Evolutionary conservation across 345 rosid species (phyloP).

Genomic region (Syzygium oleosum): DNA sequence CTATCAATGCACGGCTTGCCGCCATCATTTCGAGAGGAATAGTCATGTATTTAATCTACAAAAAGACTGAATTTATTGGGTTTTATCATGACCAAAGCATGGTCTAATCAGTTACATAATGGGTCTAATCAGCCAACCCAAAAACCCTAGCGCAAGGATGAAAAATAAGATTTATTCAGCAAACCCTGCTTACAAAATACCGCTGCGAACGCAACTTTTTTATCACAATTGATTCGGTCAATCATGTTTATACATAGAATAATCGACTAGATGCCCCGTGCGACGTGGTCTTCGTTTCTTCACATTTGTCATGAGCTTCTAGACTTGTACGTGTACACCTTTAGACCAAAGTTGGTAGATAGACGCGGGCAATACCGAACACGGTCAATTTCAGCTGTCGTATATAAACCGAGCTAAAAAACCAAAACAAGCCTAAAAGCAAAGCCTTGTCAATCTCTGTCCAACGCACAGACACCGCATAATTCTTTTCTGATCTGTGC

Average conservation of each 20-base stretch:
- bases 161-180: background rate
- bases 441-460: background rate
- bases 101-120: background rate
- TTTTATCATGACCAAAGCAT: background rate
- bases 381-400: background rate
- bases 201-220: background rate
- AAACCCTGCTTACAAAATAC: background rate
- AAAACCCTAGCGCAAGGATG: background rate
- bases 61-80: background rate
- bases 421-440: background rate
- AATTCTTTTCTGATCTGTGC: background rate
- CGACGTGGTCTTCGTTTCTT: background rate
- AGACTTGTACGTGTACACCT: background rate
- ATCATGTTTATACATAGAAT: background rate
- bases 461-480: background rate
- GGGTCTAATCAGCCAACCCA: background rate
- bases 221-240: background rate
- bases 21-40: background rate
- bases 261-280: background rate
- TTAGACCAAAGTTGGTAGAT: background rate
- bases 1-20: background rate
- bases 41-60: background rate
- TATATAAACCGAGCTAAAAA: background rate
- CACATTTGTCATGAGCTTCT: background rate
- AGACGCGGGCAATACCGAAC: background rate